Evolutionary conservation across 106 monocot genomes (phyloP).

Genomic region (Narthecium ossifragum): DNA sequence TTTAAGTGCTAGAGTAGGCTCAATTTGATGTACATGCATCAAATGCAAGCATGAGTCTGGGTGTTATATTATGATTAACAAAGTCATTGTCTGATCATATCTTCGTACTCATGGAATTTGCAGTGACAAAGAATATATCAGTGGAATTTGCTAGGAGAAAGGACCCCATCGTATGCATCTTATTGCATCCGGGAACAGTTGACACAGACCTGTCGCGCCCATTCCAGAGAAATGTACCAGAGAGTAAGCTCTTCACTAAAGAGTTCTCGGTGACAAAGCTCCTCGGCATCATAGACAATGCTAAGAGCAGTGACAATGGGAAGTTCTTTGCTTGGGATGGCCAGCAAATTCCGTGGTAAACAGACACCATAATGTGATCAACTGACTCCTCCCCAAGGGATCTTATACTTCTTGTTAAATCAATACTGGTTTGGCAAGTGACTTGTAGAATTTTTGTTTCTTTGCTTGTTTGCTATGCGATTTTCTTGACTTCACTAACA

Average conservation of each 20-base stretch:
- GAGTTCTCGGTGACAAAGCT: conserved; percentile 81
- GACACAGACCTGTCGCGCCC: conserved; percentile 89
- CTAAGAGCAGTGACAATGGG: conserved; percentile 66
- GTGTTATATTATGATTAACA: no score
- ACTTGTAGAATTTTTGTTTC: no score
- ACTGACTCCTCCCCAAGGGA: no score
- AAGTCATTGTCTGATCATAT: background rate
- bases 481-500: no score
- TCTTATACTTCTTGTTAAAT: no score
- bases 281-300: conserved; percentile 62
- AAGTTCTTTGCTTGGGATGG: conserved; percentile 99
- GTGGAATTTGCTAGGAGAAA: conserved; percentile 77
- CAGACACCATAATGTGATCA: background rate
- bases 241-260: conserved; percentile 76
- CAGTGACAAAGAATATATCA: conserved; percentile 82
- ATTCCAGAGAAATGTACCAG: conserved; percentile 83
- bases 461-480: no score
- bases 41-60: no score
- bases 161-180: conserved; percentile 80
- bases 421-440: no score
- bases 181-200: conserved; percentile 96
- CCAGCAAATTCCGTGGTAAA: conserved; percentile 77
- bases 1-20: conserved; percentile 90
- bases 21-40: no score
- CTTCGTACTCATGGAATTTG: no score